Conservation (phyloP, 2,329 filamentous ascomycete species). For the Ascochyta rabiei region DNA sequence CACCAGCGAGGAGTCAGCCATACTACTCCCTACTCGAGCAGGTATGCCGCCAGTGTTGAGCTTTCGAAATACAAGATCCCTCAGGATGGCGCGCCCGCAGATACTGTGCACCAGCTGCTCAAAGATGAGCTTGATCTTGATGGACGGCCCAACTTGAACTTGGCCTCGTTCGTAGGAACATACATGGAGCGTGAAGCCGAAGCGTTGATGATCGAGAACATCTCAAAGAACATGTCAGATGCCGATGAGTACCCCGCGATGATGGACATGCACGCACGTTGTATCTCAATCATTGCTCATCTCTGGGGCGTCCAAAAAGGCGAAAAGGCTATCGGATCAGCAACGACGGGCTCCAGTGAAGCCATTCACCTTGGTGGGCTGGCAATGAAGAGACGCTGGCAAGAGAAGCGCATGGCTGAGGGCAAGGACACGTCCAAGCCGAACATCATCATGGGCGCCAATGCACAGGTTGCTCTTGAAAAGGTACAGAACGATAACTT, state of each 20-base stretch:
- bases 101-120: constrained; percentile 68
- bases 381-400: constrained; percentile 73
- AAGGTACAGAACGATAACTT: constrained; percentile 52
- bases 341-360: constrained; percentile 74
- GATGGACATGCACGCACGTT: constrained; percentile 67
- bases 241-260: constrained; percentile 57
- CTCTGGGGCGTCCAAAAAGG: constrained; percentile 68
- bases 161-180: constrained; percentile 72
- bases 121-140: constrained; percentile 51
- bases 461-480: constrained; percentile 74
- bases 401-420: constrained; percentile 64
- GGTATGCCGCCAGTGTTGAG: constrained; percentile 61
- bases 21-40: constrained; percentile 62
- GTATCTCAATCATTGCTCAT: constrained; percentile 70
- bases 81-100: constrained; percentile 62
- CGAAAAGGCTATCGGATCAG: constrained; percentile 70
- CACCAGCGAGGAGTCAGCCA: constrained; percentile 54
- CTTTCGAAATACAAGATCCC: constrained; percentile 67
- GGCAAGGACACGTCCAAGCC: constrained; percentile 69
- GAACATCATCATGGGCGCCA: constrained; percentile 77
- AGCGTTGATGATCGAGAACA: constrained; percentile 69
- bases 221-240: constrained; percentile 75
- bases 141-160: constrained; percentile 67
- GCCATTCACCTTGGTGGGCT: constrained; percentile 73
- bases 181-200: constrained; percentile 73